phyloP scores from a whole-genome alignment of 495 filamentous ascomycete genomes.

The Penicillium cinerascens region DNA sequence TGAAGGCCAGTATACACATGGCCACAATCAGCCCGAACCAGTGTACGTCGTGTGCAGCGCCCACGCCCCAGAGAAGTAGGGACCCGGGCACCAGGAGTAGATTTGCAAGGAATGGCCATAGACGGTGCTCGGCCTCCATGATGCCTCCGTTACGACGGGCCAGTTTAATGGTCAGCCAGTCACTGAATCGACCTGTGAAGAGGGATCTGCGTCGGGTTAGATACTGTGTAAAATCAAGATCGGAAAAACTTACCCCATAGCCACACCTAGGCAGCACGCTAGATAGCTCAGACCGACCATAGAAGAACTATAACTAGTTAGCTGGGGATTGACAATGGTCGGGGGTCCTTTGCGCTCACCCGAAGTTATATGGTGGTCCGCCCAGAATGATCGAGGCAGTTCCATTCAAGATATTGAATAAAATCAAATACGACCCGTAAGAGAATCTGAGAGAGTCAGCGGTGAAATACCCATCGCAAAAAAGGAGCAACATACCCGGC shows the following conservation, averaged over 20 bases:
- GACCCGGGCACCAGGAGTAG: constrained; percentile 54
- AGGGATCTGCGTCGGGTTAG: constrained; percentile 29
- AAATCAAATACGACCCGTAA: constrained; percentile 60
- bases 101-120: constrained; percentile 59
- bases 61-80: constrained; percentile 66
- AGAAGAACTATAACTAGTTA: constrained; percentile 37
- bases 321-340: not conserved
- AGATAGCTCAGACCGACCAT: constrained; percentile 63
- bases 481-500: constrained; percentile 41
- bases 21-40: constrained; percentile 63
- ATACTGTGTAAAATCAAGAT: not conserved
- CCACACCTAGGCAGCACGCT: constrained; percentile 54
- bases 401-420: constrained; percentile 66
- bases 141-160: constrained; percentile 60
- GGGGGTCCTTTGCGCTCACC: constrained; percentile 36
- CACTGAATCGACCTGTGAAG: constrained; percentile 54
- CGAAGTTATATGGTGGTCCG: constrained; percentile 53
- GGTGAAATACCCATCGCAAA: not conserved
- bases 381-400: constrained; percentile 60
- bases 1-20: constrained; percentile 56
- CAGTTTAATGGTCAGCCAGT: constrained; percentile 55
- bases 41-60: constrained; percentile 56
- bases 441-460: constrained; percentile 42
- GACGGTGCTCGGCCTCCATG: constrained; percentile 59
- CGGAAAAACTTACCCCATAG: constrained; percentile 36